Evolutionary conservation across 345 rosid genomes (phyloP), one percentile per base, ranked within the genome.

Genomic region (Rhodomyrtus tomentosa): DNA sequence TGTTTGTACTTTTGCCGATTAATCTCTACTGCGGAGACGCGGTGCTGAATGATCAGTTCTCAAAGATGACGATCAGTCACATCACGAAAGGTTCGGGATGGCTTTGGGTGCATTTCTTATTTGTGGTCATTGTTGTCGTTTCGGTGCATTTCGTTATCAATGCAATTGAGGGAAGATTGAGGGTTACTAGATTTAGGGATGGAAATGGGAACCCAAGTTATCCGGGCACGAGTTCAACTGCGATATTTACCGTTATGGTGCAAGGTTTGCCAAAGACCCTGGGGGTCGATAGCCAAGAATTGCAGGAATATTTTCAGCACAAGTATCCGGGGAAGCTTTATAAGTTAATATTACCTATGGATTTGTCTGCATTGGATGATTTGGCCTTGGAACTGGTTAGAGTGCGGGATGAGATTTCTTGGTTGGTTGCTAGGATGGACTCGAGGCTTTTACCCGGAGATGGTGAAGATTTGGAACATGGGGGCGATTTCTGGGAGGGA

Each of bases 281-380:
- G 74, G 96, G 96, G 53, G 87, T 90, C 85, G 98, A 95, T 87
- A 92, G 90, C 86, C 88, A 85, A 72, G 90, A 93, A 84, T 87
- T 97, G 88, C 88, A 87, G 55, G 98, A 95, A 84, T 95, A 95
- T 86, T 94, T 97, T 88, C 91, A 91, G 73, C 86, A 90, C 22
- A 93, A 87, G 90, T 97, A 94, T 85, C 99, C 99, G 0, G 98
- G 98, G 79, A 97, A 95, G 84, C 92, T 97, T 87, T 95, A 92
- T 83, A 92, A 86, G 90, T 91, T 95, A 81, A 88, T 95, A 29
- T 83, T 97, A 86, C 99, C 99, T 3, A 95, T 95, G 99, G 99
- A 97, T 92, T 90, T 97, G 83, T 95, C 98, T 90, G 95, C 98
- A 58, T 86, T 97, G 90, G 98, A 95, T 89, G 99, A 95, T 88